phyloP scores from a whole-genome alignment of 306 rosid species.

The Purshia tridentata region DNA sequence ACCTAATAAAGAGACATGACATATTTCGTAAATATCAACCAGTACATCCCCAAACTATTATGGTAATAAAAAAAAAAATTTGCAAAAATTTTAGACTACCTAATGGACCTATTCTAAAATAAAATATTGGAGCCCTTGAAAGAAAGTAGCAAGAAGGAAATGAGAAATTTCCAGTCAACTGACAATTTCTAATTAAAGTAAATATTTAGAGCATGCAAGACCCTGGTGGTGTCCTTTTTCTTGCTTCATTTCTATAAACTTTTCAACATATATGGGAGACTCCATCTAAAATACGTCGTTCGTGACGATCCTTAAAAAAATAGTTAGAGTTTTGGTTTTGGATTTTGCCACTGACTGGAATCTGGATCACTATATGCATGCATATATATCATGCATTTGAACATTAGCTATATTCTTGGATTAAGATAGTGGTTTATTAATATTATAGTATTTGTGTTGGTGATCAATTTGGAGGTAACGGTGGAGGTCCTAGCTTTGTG shows the following conservation, averaged over 20 bases:
- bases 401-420: background rate
- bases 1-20: no score
- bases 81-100: no score
- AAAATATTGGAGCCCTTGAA: no score
- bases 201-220: background rate
- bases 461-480: no score
- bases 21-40: no score
- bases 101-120: no score
- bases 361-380: background rate
- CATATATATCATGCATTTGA: background rate
- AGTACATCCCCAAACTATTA: no score
- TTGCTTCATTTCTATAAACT: background rate
- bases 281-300: background rate
- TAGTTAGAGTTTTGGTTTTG: background rate
- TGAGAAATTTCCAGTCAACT: background rate
- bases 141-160: background rate
- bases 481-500: no score
- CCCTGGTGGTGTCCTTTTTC: slow-evolving; percentile 1
- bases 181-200: background rate
- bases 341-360: background rate
- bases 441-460: no score
- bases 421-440: no score
- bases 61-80: no score
- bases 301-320: slow-evolving; percentile 4
- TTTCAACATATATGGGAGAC: background rate